Evolutionary conservation across 768 basidiomycete genomes (phyloP).

Genomic region (Leccinum fibrillosum): DNA sequence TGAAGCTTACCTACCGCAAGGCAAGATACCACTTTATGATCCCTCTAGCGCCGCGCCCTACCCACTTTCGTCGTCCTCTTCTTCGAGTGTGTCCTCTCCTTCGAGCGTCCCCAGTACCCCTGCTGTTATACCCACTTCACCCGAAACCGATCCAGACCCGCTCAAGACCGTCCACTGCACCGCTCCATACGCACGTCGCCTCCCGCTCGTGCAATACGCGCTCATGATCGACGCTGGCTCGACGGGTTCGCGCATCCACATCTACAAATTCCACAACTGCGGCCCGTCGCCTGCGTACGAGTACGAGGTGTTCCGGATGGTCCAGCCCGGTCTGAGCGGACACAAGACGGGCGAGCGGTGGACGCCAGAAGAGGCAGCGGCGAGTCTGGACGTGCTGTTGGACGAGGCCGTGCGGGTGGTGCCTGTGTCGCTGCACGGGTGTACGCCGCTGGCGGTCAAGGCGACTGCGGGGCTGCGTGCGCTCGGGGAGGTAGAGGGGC

Average conservation of each 20-base stretch:
- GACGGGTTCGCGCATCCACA: conserved; percentile 94
- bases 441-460: conserved; percentile 88
- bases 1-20: conserved; percentile 19
- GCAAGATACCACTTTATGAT: conserved; percentile 10
- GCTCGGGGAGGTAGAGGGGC: conserved; percentile 58
- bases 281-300: conserved; percentile 72
- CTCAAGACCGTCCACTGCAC: conserved; percentile 72
- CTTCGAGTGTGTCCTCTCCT: not conserved
- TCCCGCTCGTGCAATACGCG: conserved; percentile 81
- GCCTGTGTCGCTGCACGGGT: conserved; percentile 54
- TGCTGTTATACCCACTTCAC: conserved; percentile 44
- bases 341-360: conserved; percentile 21
- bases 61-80: not conserved
- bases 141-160: conserved; percentile 72
- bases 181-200: conserved; percentile 42
- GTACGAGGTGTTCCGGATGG: conserved; percentile 89
- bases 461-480: conserved; percentile 88
- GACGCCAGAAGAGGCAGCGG: conserved; percentile 67
- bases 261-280: conserved; percentile 98
- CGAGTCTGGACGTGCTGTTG: conserved; percentile 73
- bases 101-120: not conserved
- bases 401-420: conserved; percentile 79
- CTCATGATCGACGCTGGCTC: conserved; percentile 99
- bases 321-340: conserved; percentile 74
- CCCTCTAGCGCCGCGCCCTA: not conserved